Percentiles rank a stretch among this genome's conserved stretches.
These are phyloP conservation scores for Bipolaris zeicola DNA, from an alignment of 2,329 filamentous ascomycete species.

Conservation along the genomic window DNA sequence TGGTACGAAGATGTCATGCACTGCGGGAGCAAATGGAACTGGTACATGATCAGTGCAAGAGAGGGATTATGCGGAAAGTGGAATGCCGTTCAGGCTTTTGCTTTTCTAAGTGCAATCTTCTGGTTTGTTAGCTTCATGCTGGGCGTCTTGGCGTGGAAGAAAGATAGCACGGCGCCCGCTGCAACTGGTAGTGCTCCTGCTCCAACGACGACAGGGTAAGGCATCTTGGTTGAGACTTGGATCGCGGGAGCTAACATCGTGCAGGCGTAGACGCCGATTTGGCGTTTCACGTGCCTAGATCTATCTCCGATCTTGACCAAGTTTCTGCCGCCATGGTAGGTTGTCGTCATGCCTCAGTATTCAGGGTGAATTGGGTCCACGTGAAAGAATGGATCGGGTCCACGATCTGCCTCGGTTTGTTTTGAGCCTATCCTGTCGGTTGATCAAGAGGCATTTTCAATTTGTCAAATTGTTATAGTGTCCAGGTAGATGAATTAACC, in stretches of 20 bases:
- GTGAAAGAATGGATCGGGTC: not conserved
- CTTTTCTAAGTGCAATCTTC: slow-evolving; percentile 71
- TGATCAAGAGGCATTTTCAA: not conserved
- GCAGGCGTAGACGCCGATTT: not conserved
- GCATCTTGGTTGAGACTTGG: not conserved
- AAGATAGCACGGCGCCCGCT: not conserved
- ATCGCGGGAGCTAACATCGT: not conserved
- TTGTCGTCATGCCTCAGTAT: not conserved
- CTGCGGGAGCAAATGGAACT: slow-evolving; percentile 50
- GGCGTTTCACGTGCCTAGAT: not conserved
- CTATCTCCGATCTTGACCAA: not conserved
- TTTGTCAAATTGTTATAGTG: no score
- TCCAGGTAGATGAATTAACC: no score
- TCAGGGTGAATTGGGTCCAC: not conserved
- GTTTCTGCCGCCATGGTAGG: not conserved
- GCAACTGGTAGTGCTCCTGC: not conserved
- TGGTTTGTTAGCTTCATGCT: slow-evolving; percentile 64
- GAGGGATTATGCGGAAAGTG: slow-evolving; percentile 65
- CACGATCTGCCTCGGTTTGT: not conserved
- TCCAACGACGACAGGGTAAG: not conserved
- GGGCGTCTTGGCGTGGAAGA: slow-evolving; percentile 14
- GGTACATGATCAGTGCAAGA: slow-evolving; percentile 56
- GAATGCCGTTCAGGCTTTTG: slow-evolving; percentile 73
- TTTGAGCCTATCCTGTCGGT: not conserved
- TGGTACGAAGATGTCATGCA: slow-evolving; percentile 24